These are phyloP conservation scores for Ambrosia artemisiifolia DNA, from an alignment of 129 eudicot genomes.

Conservation along the genomic window DNA sequence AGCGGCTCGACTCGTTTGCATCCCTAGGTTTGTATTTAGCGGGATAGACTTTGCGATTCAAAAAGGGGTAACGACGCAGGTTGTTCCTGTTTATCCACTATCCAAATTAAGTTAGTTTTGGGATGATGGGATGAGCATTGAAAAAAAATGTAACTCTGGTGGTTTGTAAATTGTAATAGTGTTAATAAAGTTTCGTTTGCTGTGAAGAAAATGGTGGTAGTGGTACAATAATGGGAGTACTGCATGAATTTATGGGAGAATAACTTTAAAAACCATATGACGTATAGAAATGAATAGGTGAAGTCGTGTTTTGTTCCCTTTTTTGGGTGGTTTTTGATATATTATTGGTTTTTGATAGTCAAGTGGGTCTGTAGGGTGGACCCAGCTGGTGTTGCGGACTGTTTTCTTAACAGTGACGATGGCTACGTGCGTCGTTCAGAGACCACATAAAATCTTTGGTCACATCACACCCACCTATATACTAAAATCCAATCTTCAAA, in stretches of 20 bases:
- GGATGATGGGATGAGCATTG: too few species aligned
- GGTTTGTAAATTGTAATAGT: too few species aligned
- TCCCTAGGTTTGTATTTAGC: too few species aligned
- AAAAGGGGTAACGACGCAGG: too few species aligned
- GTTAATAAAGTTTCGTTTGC: too few species aligned
- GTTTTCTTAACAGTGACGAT: neutral
- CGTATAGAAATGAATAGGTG: neutral
- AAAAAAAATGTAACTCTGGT: too few species aligned
- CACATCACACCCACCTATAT: conserved; percentile 19
- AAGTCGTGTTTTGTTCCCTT: conserved; percentile 15
- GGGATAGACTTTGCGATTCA: too few species aligned
- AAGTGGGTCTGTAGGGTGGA: conserved; percentile 24
- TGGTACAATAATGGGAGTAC: too few species aligned
- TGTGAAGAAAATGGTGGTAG: too few species aligned
- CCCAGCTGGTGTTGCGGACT: neutral
- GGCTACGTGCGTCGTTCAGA: conserved; percentile 27
- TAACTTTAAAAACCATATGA: neutral
- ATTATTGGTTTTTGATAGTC: conserved; percentile 13
- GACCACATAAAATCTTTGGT: conserved; percentile 36
- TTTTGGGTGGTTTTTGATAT: conserved; percentile 9
- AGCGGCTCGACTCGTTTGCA: too few species aligned
- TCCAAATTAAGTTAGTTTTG: too few species aligned
- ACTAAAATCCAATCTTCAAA: conserved; percentile 3
- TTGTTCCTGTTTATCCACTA: too few species aligned
- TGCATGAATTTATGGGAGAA: neutral